Percentiles rank a stretch among this genome's conserved stretches.
Evolutionary conservation across 2,329 filamentous ascomycete species (phyloP).

Genomic region (Aspergillus brunneoviolaceus): DNA sequence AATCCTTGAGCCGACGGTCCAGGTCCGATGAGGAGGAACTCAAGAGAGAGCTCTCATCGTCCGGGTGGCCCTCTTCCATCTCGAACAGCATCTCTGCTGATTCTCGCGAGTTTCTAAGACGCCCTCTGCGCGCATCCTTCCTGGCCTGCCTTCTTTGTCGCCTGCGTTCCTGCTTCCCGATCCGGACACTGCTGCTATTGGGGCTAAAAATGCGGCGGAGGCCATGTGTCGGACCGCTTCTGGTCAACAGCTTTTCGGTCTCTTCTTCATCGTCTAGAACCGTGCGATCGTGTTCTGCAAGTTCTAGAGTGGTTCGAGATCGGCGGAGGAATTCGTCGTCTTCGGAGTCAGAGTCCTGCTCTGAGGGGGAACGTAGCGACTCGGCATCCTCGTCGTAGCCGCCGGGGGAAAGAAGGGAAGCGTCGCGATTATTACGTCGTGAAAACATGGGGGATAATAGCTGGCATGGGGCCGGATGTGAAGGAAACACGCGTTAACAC

Average conservation of each 20-base stretch:
- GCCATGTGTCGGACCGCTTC: conserved; percentile 37
- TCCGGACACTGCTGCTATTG: conserved; percentile 50
- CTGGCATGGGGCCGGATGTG: conserved; percentile 10
- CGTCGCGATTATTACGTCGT: conserved; percentile 26
- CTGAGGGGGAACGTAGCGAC: conserved; percentile 61
- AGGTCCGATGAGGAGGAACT: conserved; percentile 47
- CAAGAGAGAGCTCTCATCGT: conserved; percentile 31
- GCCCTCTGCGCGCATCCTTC: conserved; percentile 45
- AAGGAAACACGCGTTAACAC: not conserved
- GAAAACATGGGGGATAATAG: conserved; percentile 23
- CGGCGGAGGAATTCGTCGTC: conserved; percentile 68
- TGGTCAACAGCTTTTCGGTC: conserved; percentile 49
- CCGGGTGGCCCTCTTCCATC: conserved; percentile 73
- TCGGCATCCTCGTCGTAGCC: conserved; percentile 69
- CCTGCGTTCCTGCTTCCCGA: conserved; percentile 54
- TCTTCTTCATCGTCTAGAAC: conserved; percentile 75
- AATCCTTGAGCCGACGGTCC: conserved; percentile 39
- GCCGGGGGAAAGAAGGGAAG: conserved; percentile 61
- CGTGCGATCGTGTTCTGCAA: conserved; percentile 67
- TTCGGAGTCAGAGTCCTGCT: conserved; percentile 74
- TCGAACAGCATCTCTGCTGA: conserved; percentile 81
- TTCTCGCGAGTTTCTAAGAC: conserved; percentile 57
- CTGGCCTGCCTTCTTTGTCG: conserved; percentile 49
- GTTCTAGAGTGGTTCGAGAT: conserved; percentile 67
- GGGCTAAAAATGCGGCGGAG: conserved; percentile 43